Conservation (phyloP, 176 grass and related monocot genomes). For the Oryza nivara region DNA sequence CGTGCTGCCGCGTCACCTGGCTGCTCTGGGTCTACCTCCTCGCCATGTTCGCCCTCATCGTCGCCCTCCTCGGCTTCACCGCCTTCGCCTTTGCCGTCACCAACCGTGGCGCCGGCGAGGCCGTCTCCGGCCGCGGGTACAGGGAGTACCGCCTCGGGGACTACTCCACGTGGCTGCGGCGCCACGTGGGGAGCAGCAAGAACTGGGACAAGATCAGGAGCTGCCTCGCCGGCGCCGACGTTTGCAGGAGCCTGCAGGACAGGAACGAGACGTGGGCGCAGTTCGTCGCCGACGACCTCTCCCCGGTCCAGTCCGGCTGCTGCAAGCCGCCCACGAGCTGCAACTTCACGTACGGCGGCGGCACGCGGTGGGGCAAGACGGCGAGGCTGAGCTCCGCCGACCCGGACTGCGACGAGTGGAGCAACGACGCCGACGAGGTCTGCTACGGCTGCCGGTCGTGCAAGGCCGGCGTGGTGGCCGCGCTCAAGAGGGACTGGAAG, state of each 20-base stretch:
- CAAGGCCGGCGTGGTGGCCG: slow-evolving; percentile 62
- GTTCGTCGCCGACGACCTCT: slow-evolving; percentile 34
- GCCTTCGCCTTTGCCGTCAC: slow-evolving; percentile 67
- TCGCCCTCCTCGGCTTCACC: slow-evolving; percentile 63
- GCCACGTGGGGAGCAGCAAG: slow-evolving; percentile 32
- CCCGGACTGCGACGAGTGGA: slow-evolving; percentile 61
- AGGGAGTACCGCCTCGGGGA: slow-evolving; percentile 53
- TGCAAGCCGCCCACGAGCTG: slow-evolving; percentile 75
- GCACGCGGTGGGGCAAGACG: slow-evolving; percentile 45
- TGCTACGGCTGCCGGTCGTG: slow-evolving; percentile 73
- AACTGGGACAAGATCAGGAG: slow-evolving; percentile 50
- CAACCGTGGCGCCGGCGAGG: slow-evolving; percentile 55
- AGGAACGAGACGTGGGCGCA: not conserved
- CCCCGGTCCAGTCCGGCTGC: slow-evolving; percentile 71
- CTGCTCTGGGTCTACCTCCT: slow-evolving; percentile 75
- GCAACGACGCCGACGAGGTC: slow-evolving; percentile 49
- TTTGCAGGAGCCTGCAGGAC: slow-evolving; percentile 44
- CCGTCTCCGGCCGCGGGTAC: slow-evolving; percentile 44
- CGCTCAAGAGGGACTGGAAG: slow-evolving; percentile 60
- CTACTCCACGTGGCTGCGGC: slow-evolving; percentile 60
- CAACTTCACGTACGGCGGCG: slow-evolving; percentile 54
- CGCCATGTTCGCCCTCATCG: slow-evolving; percentile 57
- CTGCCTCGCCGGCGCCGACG: slow-evolving; percentile 48
- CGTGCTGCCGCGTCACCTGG: slow-evolving; percentile 61
- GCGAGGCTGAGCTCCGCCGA: slow-evolving; percentile 3